These are phyloP conservation scores for Ilyonectria mors-panacis DNA, from an alignment of 2,329 filamentous ascomycete species.

Conservation along the genomic window DNA sequence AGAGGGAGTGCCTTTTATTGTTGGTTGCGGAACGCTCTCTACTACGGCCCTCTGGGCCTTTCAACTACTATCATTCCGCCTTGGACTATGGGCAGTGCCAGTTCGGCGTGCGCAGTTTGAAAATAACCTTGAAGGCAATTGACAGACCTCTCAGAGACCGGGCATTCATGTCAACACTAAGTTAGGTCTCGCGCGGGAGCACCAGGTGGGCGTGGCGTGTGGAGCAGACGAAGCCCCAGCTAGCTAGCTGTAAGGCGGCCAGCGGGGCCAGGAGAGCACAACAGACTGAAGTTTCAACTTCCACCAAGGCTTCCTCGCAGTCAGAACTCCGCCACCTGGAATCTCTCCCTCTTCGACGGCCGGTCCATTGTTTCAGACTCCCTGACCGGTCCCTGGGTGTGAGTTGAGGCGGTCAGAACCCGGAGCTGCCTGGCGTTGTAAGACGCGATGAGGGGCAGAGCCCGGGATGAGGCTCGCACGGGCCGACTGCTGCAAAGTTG, in stretches of 20 bases:
- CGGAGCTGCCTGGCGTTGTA: not conserved
- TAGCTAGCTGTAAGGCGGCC: not conserved
- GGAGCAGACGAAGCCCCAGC: not conserved
- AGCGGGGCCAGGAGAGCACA: not conserved
- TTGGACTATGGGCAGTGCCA: conserved; percentile 2
- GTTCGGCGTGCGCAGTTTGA: conserved; percentile 3
- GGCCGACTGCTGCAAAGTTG: not conserved
- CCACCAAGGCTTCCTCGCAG: not conserved
- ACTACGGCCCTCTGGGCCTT: not conserved
- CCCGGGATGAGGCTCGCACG: not conserved
- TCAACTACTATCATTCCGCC: conserved; percentile 2
- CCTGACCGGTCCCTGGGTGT: not conserved
- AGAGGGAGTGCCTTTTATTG: not conserved
- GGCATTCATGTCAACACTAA: not conserved
- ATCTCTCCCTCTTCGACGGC: not conserved
- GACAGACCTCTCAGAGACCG: not conserved
- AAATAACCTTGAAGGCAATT: not conserved
- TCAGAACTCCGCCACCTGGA: not conserved
- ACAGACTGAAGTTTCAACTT: not conserved
- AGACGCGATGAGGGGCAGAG: not conserved
- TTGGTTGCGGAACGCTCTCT: not conserved
- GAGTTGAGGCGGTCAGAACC: not conserved
- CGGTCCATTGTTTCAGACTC: not conserved
- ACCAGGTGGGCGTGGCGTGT: not conserved
- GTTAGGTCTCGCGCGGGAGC: not conserved